These are phyloP conservation scores for Suillus paluster DNA, from an alignment of 768 basidiomycete genomes.

Conservation along the genomic window DNA sequence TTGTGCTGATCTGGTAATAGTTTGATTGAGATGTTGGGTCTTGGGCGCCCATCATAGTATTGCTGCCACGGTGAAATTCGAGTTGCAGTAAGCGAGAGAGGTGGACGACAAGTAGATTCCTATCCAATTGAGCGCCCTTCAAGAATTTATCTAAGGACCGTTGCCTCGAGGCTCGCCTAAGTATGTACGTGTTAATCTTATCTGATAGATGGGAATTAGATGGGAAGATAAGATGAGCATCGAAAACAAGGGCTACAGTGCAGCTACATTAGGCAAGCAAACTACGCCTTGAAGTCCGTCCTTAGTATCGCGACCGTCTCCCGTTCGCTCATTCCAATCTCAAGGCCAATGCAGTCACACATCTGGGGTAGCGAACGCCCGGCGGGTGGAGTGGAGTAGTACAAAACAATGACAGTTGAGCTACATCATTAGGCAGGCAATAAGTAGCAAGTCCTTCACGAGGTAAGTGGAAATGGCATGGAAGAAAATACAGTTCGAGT, in stretches of 20 bases:
- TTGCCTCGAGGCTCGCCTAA: neutral
- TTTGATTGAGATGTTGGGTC: slow-evolving; percentile 86
- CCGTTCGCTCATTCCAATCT: neutral
- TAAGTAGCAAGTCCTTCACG: neutral
- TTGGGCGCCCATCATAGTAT: neutral
- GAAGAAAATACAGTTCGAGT: slow-evolving; percentile 3
- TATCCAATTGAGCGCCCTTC: slow-evolving; percentile 1
- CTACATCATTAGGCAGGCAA: neutral
- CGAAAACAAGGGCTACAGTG: neutral
- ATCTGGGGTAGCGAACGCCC: neutral
- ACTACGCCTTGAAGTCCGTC: neutral
- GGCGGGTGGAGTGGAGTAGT: too few species aligned
- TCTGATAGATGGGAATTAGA: too few species aligned
- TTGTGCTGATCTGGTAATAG: slow-evolving; percentile 66
- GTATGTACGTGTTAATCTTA: too few species aligned
- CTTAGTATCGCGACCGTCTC: neutral
- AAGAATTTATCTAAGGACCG: neutral
- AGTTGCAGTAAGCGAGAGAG: neutral
- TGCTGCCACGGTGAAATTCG: neutral
- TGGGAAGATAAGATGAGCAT: neutral
- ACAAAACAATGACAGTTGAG: neutral
- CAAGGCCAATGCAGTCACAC: neutral
- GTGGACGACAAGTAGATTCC: neutral
- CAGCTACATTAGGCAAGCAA: slow-evolving; percentile 2
- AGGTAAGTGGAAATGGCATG: neutral